These are phyloP conservation scores for Kickxella alabastrina DNA, from an alignment of 192 early-diverging fungal species.

Conservation along the genomic window DNA sequence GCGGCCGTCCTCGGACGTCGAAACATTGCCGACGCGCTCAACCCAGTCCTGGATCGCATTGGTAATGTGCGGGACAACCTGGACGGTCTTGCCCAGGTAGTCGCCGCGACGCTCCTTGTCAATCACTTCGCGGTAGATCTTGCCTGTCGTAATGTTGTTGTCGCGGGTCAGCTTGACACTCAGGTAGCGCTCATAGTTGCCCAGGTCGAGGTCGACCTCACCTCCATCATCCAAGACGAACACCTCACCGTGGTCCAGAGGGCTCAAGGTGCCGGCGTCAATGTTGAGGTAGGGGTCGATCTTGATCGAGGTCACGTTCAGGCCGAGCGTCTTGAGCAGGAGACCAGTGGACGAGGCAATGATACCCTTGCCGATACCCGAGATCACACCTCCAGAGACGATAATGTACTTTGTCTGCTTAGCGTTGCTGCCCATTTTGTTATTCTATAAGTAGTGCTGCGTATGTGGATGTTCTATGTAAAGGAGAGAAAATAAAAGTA, in stretches of 20 bases:
- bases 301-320: conserved; percentile 96
- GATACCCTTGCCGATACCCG: conserved; percentile 98
- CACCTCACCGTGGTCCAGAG: conserved; percentile 98
- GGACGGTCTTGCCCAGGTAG: conserved; percentile 98
- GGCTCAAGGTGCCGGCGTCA: conserved; percentile 95
- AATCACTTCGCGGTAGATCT: conserved; percentile 95
- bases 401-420: conserved; percentile 88
- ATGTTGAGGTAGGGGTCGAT: conserved; percentile 99
- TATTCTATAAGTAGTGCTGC: too few species aligned
- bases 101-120: conserved; percentile 92
- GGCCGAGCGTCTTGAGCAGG: conserved; percentile 86
- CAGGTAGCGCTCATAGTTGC: conserved; percentile 99
- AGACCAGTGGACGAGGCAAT: conserved; percentile 97
- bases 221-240: conserved; percentile 98
- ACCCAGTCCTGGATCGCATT: conserved; percentile 98
- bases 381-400: conserved; percentile 98
- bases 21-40: conserved; percentile 86
- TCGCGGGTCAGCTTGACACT: conserved; percentile 88
- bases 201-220: conserved; percentile 97
- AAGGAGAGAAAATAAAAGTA: too few species aligned
- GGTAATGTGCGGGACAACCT: conserved; percentile 98
- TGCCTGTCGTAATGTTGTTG: conserved; percentile 99
- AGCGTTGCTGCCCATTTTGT: too few species aligned
- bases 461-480: too few species aligned
- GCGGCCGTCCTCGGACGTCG: conserved; percentile 69